A percentile compares a stretch with the other conserved stretches of the same genome.
phyloP scores from a whole-genome alignment of 495 filamentous ascomycete species.

The Staphylotrichum longicolle region DNA sequence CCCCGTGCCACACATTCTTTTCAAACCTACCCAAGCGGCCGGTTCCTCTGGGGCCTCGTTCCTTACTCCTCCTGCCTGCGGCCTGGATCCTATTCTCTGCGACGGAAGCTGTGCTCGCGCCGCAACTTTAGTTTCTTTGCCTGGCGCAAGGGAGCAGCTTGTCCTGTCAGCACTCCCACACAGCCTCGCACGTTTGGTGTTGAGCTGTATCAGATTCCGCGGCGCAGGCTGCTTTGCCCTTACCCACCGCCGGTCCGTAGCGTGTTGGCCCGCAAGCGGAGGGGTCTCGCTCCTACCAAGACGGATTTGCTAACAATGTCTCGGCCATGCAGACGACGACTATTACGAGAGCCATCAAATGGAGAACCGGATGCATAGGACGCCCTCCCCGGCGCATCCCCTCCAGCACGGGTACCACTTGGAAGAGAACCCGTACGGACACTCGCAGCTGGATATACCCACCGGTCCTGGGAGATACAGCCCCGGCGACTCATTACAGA shows the following conservation, averaged over 20 bases:
- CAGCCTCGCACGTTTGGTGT: not conserved
- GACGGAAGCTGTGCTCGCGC: conserved; percentile 14
- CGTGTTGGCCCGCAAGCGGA: conserved; percentile 16
- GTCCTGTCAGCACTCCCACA: not conserved
- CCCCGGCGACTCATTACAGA: conserved; percentile 62
- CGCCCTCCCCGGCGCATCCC: conserved; percentile 56
- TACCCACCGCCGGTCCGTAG: conserved; percentile 24
- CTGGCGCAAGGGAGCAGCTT: conserved; percentile 36
- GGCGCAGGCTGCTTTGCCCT: conserved; percentile 24
- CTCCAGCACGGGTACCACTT: conserved; percentile 65
- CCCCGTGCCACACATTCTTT: conserved; percentile 19
- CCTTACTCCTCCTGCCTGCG: conserved; percentile 6
- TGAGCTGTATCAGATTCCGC: conserved; percentile 20
- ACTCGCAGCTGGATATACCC: conserved; percentile 65
- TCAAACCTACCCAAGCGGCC: conserved; percentile 20
- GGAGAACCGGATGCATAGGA: conserved; percentile 55
- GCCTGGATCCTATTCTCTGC: conserved; percentile 6
- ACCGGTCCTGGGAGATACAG: conserved; percentile 47
- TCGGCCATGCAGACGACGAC: conserved; percentile 54
- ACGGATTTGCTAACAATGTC: conserved; percentile 27
- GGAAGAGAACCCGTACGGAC: conserved; percentile 61
- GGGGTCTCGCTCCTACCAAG: not conserved
- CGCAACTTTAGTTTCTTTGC: conserved; percentile 26
- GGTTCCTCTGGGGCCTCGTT: conserved; percentile 13
- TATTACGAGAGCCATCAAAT: conserved; percentile 54